phyloP scores from a whole-genome alignment of 441 rosid species.

The Euphorbia schlechtendalii region DNA sequence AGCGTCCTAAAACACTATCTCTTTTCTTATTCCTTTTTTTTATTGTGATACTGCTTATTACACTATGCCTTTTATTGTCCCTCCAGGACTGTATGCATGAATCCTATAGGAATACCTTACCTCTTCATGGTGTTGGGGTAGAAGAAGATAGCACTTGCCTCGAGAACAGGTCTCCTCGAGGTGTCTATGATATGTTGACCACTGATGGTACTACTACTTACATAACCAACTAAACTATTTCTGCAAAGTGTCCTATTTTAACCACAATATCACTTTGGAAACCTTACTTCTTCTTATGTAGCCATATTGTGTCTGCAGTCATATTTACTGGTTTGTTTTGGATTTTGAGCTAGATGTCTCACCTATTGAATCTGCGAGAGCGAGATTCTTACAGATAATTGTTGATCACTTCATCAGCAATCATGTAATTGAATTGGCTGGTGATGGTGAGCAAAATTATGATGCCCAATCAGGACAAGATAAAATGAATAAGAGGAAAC shows the following conservation, averaged over 20 bases:
- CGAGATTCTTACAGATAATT: constrained; percentile 67
- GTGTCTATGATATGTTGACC: constrained; percentile 42
- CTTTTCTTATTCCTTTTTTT: background rate
- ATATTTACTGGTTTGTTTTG: constrained; percentile 18
- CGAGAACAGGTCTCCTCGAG: constrained; percentile 46
- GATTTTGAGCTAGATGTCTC: constrained; percentile 52
- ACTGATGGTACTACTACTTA: constrained; percentile 46
- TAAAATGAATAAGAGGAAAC: constrained; percentile 64
- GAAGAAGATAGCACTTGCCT: constrained; percentile 61
- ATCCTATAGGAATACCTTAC: constrained; percentile 58
- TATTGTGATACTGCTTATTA: background rate
- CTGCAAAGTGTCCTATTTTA: background rate
- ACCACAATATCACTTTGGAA: background rate
- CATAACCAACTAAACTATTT: background rate
- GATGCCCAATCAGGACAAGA: constrained; percentile 42
- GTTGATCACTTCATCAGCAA: constrained; percentile 66
- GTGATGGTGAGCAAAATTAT: constrained; percentile 42
- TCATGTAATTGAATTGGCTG: constrained; percentile 55
- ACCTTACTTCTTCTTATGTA: background rate
- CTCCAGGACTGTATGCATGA: constrained; percentile 68
- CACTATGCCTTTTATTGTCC: background rate
- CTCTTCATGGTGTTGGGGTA: constrained; percentile 51
- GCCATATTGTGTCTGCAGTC: background rate
- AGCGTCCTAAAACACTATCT: background rate
- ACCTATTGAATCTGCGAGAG: constrained; percentile 82